Evolutionary conservation across 2,329 filamentous ascomycete species (phyloP), one percentile per base, ranked within the genome.

Genomic region (Ceratocystis variospora): DNA sequence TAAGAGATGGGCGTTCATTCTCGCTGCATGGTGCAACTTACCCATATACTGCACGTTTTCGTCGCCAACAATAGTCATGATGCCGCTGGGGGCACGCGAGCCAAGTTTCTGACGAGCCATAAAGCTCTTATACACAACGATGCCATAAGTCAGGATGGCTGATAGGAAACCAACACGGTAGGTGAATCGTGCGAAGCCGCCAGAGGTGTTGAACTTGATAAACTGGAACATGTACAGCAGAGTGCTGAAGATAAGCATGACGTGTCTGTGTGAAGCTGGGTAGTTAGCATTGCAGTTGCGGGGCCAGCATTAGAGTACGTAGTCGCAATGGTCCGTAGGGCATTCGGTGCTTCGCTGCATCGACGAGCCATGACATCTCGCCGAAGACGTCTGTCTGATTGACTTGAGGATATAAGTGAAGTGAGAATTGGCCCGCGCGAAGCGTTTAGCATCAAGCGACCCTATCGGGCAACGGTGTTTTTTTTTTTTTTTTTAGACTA

Each of bases 11-110:
- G 17, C 19, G 22, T 22, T 25, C 28, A 3, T 25, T 19, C 25
- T 37, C 19, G 12, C 37, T 53, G n/a, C 28, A 19, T 17, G 25
- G 41, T 37, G 17, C 37, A 19, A 79, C 90, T 75, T 83, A 97
- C 94, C 81, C 69, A 99, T 83, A 75, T 99, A 99, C 78, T 97
- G 94, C 64, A 99, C 90, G 77, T 99, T 99, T 82, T 99, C 94
- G 75, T 99, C 94, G 12, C 85, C 81, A 66, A 87, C 80, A 70
- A 96, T 79, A 69, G 86, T 83, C 68, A 93, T 65, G 62, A 82
- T 76, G 67, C 88, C 84, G 63, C 75, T 74, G 48, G 77, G 84
- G 72, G 85, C 76, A 74, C 79, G 85, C 69, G 80, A 85, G 70
- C 87, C 87, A 62, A 86, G 81, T 82, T 90, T 88, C 72, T 88